These are phyloP conservation scores for Aureobasidium musti DNA, from an alignment of 2,329 filamentous ascomycete genomes.

Conservation along the genomic window DNA sequence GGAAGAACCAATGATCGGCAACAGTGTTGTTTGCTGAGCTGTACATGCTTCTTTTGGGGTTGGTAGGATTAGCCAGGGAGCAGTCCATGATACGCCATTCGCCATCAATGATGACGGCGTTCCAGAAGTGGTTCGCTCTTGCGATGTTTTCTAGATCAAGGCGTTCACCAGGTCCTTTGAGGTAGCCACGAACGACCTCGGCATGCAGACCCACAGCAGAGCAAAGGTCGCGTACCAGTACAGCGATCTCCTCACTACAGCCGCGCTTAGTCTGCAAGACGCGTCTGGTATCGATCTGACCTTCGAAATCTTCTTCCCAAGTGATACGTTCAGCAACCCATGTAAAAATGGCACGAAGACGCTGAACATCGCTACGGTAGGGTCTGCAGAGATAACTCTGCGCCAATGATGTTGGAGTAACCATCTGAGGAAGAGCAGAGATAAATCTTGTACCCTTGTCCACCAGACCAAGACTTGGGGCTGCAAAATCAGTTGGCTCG, in stretches of 20 bases:
- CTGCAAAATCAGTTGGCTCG: slow-evolving; percentile 77
- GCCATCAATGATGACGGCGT: slow-evolving; percentile 85
- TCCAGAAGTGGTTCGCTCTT: slow-evolving; percentile 97
- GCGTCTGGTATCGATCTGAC: slow-evolving; percentile 76
- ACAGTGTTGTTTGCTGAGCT: slow-evolving; percentile 68
- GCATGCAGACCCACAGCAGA: slow-evolving; percentile 81
- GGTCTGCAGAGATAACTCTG: slow-evolving; percentile 92
- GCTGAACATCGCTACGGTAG: slow-evolving; percentile 90
- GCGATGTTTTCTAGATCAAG: slow-evolving; percentile 78
- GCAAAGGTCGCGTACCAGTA: slow-evolving; percentile 92
- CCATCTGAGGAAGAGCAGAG: slow-evolving; percentile 76
- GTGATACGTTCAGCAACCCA: slow-evolving; percentile 94
- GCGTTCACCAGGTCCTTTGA: slow-evolving; percentile 85
- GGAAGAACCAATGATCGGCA: slow-evolving; percentile 91
- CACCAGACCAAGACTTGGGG: slow-evolving; percentile 72
- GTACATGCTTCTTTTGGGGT: slow-evolving; percentile 76
- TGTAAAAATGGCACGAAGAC: slow-evolving; percentile 90
- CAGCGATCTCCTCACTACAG: slow-evolving; percentile 85
- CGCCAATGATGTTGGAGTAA: slow-evolving; percentile 77
- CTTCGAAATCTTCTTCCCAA: slow-evolving; percentile 95
- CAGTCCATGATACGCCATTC: slow-evolving; percentile 98
- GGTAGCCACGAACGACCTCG: slow-evolving; percentile 83
- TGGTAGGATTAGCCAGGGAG: slow-evolving; percentile 85
- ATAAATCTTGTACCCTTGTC: slow-evolving; percentile 96
- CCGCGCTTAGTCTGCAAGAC: slow-evolving; percentile 83